Evolutionary conservation across 345 rosid species (phyloP), one percentile per base, ranked within the genome.

Genomic region (Turnera subulata): DNA sequence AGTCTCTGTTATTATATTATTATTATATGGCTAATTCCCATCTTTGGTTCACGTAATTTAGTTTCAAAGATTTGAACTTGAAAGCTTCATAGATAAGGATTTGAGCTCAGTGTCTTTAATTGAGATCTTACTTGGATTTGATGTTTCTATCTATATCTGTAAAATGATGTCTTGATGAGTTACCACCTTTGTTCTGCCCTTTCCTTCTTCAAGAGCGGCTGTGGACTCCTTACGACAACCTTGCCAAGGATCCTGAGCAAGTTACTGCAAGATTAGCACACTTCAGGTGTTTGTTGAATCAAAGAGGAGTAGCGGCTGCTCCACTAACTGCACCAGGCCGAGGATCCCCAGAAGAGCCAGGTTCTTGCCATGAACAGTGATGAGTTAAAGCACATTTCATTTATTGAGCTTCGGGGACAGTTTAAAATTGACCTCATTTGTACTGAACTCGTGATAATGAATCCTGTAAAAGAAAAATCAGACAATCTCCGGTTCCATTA

Each of bases 271-370:
- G 95, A 68, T 72, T 84, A 61, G 73, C 86, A 61, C 73, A 80
- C 55, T 86, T 86, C 70, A 78, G 94, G 70, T 86, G 94, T 53
- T 66, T 86, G 62, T 53, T 86, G 62, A 80, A 83, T 78, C 73
- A 76, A 74, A 73, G 94, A 72, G 89, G 89, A 62, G 69, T 86
- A 26, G 84, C 85, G 14, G 93, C 93, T 43, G 82, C 82, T 54
- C 87, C 89, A 6, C 23, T 82, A 47, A 59, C 46, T 23, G 84
- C 75, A 56, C 71, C n/a, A 0, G 88, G 88, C 19, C 74, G 85
- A 50, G 68, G 18, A 17, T 76, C 70, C 6, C 91, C 91, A 25
- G 22, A 18, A 7, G 82, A 65, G 48, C 88, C 92, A 48, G 88
- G 82, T 66, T 85, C 91, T 42, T 85, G 91, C 71, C 68, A 76